These are phyloP conservation scores for Suhomyces choctaworum DNA, from an alignment of 1,139 yeast species.

Conservation along the genomic window DNA sequence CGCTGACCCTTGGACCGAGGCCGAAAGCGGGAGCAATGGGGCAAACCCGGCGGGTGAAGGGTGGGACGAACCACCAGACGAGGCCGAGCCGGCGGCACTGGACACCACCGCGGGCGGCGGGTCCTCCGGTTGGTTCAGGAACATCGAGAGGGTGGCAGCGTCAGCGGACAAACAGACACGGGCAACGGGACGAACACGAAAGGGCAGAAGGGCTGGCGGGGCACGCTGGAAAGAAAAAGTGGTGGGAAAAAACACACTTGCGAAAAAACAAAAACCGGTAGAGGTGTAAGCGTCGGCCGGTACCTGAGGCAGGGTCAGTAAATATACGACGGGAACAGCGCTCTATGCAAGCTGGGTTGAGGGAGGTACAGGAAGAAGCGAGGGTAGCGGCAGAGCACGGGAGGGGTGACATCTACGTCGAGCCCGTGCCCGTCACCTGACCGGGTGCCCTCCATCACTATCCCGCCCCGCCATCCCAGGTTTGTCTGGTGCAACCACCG, in stretches of 20 bases:
- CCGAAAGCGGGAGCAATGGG: slow-evolving; percentile 5
- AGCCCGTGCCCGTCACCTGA: too few species aligned
- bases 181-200: neutral
- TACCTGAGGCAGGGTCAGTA: slow-evolving; percentile 13
- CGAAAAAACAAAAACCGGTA: neutral
- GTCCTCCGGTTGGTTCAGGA: slow-evolving; percentile 9
- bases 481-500: neutral
- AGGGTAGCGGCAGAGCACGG: slow-evolving; percentile 3
- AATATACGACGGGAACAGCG: slow-evolving; percentile 13
- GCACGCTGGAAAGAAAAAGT: slow-evolving; percentile 3
- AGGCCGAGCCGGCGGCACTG: neutral
- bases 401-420: too few species aligned
- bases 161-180: too few species aligned
- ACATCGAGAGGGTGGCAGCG: slow-evolving; percentile 6
- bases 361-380: too few species aligned
- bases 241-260: slow-evolving; percentile 6
- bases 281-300: slow-evolving; percentile 4
- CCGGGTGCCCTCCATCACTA: too few species aligned
- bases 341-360: slow-evolving; percentile 8
- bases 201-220: neutral
- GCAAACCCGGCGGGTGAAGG: slow-evolving; percentile 4
- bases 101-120: slow-evolving; percentile 6
- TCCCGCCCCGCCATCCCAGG: too few species aligned
- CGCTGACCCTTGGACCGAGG: slow-evolving; percentile 4
- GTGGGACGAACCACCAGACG: neutral